Conservation (phyloP, 768 basidiomycete species). For the Trametes meyenii region DNA sequence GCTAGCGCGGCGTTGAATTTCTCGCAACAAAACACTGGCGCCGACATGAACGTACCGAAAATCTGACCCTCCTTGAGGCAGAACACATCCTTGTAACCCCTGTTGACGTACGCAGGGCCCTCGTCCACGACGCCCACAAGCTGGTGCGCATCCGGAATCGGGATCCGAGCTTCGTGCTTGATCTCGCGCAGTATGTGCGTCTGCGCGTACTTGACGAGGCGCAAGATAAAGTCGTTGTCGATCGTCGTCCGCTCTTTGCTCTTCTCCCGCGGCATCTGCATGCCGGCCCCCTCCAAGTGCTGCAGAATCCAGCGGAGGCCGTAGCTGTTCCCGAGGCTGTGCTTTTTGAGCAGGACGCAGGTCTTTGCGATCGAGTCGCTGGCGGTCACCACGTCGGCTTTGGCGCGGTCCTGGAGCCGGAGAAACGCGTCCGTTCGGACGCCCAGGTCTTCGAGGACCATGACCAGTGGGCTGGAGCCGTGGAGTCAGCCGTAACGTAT, state of each 20-base stretch:
- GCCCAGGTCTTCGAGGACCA: conserved; percentile 77
- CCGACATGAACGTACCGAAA: conserved; percentile 57
- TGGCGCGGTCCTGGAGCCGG: conserved; percentile 59
- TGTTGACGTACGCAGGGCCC: conserved; percentile 61
- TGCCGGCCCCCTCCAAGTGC: conserved; percentile 42
- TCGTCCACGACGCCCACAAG: conserved; percentile 87
- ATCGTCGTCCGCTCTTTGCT: neutral
- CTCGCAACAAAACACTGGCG: neutral
- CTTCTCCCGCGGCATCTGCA: conserved; percentile 22
- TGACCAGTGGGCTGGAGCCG: conserved; percentile 61
- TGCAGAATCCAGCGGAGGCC: conserved; percentile 53
- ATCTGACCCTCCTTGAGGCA: conserved; percentile 60
- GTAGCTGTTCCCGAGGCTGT: conserved; percentile 50
- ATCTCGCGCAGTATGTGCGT: conserved; percentile 72
- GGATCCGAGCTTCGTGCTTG: conserved; percentile 77
- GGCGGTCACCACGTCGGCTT: conserved; percentile 59
- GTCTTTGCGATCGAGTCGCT: conserved; percentile 56
- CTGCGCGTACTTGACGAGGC: conserved; percentile 42
- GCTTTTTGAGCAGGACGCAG: conserved; percentile 47
- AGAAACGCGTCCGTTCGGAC: conserved; percentile 59
- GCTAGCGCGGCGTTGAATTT: conserved; percentile 37
- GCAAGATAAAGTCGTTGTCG: conserved; percentile 27
- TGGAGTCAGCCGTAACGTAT: neutral
- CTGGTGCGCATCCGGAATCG: conserved; percentile 64
- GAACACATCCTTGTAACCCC: conserved; percentile 55